Percentiles rank a stretch among this genome's conserved stretches.
phyloP scores from a whole-genome alignment of 2,329 filamentous ascomycete genomes.

The Neocucurbitaria cava region DNA sequence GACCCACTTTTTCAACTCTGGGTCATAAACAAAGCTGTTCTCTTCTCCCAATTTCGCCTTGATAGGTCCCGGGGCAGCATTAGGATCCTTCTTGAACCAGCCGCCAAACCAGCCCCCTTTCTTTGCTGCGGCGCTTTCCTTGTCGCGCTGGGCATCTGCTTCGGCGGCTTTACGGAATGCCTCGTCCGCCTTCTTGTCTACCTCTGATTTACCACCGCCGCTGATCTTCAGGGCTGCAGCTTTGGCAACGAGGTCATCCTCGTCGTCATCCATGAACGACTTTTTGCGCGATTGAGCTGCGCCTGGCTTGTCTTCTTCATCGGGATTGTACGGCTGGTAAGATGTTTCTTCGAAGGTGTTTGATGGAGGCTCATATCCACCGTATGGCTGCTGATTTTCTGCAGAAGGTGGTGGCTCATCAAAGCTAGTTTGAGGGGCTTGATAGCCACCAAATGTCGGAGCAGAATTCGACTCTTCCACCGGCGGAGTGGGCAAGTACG shows the following conservation, averaged over 20 bases:
- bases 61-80: slow-evolving; percentile 71
- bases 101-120: slow-evolving; percentile 80
- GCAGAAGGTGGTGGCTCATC: slow-evolving; percentile 21
- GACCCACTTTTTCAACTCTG: slow-evolving; percentile 96
- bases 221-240: slow-evolving; percentile 58
- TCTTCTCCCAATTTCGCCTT: slow-evolving; percentile 93
- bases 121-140: slow-evolving; percentile 54
- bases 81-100: slow-evolving; percentile 81
- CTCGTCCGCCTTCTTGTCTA: slow-evolving; percentile 80
- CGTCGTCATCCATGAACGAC: slow-evolving; percentile 81
- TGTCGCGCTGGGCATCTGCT: slow-evolving; percentile 68
- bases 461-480: slow-evolving; percentile 25
- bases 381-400: slow-evolving; percentile 15
- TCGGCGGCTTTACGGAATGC: slow-evolving; percentile 84
- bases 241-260: slow-evolving; percentile 65
- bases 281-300: slow-evolving; percentile 66
- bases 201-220: slow-evolving; percentile 39
- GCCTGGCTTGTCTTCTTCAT: slow-evolving; percentile 56
- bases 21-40: slow-evolving; percentile 91
- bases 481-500: slow-evolving; percentile 40
- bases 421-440: slow-evolving; percentile 35
- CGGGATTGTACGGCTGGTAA: slow-evolving; percentile 58
- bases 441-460: slow-evolving; percentile 36
- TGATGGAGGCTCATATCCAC: slow-evolving; percentile 44
- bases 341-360: slow-evolving; percentile 37